These are phyloP conservation scores for Dipodascus geniculatus DNA, from an alignment of 805 yeast genomes.

Conservation along the genomic window DNA sequence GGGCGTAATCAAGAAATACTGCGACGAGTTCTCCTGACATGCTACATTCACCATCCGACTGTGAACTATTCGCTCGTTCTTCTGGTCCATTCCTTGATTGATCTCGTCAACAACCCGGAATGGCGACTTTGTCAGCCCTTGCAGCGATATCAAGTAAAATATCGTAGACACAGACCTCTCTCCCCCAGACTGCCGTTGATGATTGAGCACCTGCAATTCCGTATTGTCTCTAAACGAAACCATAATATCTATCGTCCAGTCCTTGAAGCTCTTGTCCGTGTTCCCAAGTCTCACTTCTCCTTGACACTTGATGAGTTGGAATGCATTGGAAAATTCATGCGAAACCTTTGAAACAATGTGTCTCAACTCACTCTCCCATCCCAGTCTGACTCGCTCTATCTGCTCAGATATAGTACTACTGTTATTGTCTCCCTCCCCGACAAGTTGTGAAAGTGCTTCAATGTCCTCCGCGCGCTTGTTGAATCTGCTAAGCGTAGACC, in stretches of 20 bases:
- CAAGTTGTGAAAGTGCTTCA: constrained; percentile 23
- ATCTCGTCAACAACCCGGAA: constrained; percentile 95
- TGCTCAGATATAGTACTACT: not conserved
- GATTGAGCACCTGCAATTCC: constrained; percentile 57
- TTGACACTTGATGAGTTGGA: constrained; percentile 68
- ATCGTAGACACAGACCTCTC: constrained; percentile 95
- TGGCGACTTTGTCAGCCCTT: constrained; percentile 79
- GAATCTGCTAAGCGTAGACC: not conserved
- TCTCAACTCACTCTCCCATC: constrained; percentile 56
- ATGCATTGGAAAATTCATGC: constrained; percentile 49
- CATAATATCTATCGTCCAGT: constrained; percentile 76
- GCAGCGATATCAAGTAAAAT: constrained; percentile 79
- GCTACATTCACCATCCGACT: constrained; percentile 76
- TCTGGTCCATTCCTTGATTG: constrained; percentile 97
- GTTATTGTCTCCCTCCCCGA: not conserved
- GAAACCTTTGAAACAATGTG: constrained; percentile 46
- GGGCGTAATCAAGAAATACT: constrained; percentile 88
- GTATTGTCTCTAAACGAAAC: constrained; percentile 79
- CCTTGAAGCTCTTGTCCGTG: constrained; percentile 37
- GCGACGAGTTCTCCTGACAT: constrained; percentile 52
- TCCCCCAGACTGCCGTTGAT: constrained; percentile 95
- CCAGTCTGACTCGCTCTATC: constrained; percentile 29
- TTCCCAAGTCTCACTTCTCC: constrained; percentile 62
- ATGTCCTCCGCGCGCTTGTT: constrained; percentile 7
- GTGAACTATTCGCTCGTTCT: constrained; percentile 80